Conservation (phyloP, 768 basidiomycete genomes). For the Macrolepiota albuminosa region DNA sequence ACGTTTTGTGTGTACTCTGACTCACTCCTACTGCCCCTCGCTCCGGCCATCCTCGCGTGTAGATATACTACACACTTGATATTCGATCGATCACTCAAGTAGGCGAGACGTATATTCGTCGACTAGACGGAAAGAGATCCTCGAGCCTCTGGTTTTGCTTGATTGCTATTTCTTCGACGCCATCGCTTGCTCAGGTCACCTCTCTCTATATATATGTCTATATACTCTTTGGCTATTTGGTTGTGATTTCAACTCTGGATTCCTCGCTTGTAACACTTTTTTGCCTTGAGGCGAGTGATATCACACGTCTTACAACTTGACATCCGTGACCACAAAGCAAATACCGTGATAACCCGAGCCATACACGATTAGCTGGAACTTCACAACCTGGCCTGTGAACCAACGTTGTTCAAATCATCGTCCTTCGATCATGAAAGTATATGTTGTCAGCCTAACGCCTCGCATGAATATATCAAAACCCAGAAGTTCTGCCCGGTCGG, state of each 20-base stretch:
- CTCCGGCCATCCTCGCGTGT: background rate
- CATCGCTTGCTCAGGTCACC: background rate
- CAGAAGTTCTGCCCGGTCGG: conserved; percentile 3
- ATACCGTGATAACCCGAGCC: no score
- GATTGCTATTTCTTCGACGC: background rate
- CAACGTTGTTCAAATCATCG: background rate
- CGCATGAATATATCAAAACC: background rate
- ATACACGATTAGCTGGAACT: background rate
- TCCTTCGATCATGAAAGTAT: background rate
- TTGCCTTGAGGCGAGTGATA: background rate
- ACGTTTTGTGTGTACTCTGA: background rate
- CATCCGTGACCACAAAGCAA: background rate
- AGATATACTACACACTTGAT: background rate
- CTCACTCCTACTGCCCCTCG: background rate
- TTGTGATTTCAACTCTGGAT: no score
- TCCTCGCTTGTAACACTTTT: background rate
- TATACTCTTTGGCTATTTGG: background rate
- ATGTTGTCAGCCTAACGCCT: background rate
- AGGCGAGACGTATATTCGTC: background rate
- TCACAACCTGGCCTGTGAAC: background rate
- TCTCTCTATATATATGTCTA: no score
- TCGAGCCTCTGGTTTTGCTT: no score
- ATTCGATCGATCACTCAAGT: background rate
- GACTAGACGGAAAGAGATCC: no score
- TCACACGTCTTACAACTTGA: background rate